phyloP scores from a whole-genome alignment of 352 stramenopile genomes.

The Globisporangium rhizosaccharum region DNA sequence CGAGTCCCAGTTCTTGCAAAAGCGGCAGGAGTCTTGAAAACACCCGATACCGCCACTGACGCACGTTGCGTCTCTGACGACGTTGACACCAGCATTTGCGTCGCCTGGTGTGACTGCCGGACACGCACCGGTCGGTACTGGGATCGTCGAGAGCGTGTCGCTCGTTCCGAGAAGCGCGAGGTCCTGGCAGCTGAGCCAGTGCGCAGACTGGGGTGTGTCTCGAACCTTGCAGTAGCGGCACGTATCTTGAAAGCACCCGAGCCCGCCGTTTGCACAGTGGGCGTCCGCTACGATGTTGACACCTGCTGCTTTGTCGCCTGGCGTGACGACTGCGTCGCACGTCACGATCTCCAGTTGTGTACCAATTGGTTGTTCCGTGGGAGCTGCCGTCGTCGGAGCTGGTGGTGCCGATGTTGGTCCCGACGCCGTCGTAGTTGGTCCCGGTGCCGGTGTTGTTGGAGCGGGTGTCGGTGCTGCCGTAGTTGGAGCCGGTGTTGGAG shows the following conservation, averaged over 20 bases:
- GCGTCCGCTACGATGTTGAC: conserved; percentile 11
- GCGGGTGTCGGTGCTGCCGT: neutral
- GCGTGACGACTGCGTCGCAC: conserved; percentile 12
- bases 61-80: conserved; percentile 12
- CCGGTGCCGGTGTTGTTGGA: neutral
- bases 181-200: conserved; percentile 1
- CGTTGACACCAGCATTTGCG: conserved; percentile 4
- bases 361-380: neutral
- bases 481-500: neutral
- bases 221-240: conserved; percentile 25
- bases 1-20: conserved; percentile 24
- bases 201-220: neutral
- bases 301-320: conserved; percentile 12
- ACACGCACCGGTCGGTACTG: no score
- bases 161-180: neutral
- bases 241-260: conserved; percentile 19
- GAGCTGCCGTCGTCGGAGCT: neutral
- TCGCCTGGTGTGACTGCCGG: neutral
- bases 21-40: conserved; percentile 21
- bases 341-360: conserved; percentile 1
- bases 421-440: neutral
- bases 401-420: no score
- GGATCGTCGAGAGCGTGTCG: no score
- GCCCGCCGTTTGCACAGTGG: conserved; percentile 14
- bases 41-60: conserved; percentile 18